Conservation (phyloP, 257 asterid species). For the Solanum bulbocastanum region DNA sequence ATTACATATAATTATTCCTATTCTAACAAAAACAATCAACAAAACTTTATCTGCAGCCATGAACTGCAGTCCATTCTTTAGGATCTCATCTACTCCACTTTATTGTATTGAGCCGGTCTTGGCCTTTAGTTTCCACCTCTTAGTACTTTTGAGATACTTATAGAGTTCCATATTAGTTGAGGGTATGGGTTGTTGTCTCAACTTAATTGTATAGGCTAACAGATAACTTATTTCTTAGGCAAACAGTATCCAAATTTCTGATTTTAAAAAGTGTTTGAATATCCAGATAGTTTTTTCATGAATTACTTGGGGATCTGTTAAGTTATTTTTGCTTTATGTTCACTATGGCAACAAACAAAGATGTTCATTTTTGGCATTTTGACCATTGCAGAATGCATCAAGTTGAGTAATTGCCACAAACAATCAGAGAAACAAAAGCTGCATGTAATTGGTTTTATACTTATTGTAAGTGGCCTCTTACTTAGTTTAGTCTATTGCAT, state of each 20-base stretch:
- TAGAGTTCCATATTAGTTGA: background rate
- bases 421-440: slow-evolving; percentile 58
- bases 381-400: slow-evolving; percentile 67
- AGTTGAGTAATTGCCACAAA: slow-evolving; percentile 71
- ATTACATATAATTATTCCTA: too few relatives aligned
- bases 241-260: background rate
- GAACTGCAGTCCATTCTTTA: background rate
- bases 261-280: background rate
- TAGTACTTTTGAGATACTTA: background rate
- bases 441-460: slow-evolving; percentile 63
- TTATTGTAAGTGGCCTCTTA: slow-evolving; percentile 58
- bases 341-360: background rate
- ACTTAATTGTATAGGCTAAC: background rate
- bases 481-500: background rate
- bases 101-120: background rate
- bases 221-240: background rate
- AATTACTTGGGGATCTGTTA: background rate
- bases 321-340: background rate
- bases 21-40: background rate
- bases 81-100: background rate
- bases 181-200: background rate
- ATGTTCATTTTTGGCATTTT: slow-evolving; percentile 7
- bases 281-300: background rate
- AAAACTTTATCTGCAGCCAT: background rate
- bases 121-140: background rate